Percentiles rank a stretch among this genome's conserved stretches.
phyloP scores from a whole-genome alignment of 345 rosid genomes.

The Euphorbia tirucalli region DNA sequence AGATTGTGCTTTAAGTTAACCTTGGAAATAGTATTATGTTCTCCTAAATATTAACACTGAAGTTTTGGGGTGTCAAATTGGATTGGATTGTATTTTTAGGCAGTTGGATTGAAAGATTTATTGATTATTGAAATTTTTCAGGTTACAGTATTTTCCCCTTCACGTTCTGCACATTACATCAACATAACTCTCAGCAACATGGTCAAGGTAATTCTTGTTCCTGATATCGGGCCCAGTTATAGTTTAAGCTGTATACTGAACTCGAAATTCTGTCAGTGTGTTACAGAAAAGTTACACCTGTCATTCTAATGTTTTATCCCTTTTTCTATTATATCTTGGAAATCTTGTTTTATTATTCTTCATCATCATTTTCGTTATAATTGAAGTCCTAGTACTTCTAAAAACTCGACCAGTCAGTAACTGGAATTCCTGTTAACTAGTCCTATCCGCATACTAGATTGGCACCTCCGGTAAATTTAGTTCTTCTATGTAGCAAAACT shows the following conservation, averaged over 20 bases:
- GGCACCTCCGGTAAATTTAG: neutral
- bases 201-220: constrained; percentile 51
- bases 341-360: neutral
- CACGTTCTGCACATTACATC: constrained; percentile 49
- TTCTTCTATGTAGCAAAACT: neutral
- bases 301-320: neutral
- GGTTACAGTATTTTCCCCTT: constrained; percentile 76
- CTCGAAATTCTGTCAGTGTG: neutral
- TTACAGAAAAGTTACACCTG: neutral
- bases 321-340: neutral
- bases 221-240: neutral
- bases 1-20: neutral
- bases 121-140: constrained; percentile 32
- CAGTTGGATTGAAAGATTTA: constrained; percentile 17
- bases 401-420: neutral
- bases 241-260: neutral
- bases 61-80: constrained; percentile 6
- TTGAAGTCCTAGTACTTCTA: neutral
- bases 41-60: neutral
- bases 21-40: neutral
- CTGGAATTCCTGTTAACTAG: neutral
- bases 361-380: too few species aligned
- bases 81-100: neutral
- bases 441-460: neutral
- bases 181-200: constrained; percentile 74